phyloP scores from a whole-genome alignment of 1,284 basidiomycete genomes.

The Marasmius sp. region DNA sequence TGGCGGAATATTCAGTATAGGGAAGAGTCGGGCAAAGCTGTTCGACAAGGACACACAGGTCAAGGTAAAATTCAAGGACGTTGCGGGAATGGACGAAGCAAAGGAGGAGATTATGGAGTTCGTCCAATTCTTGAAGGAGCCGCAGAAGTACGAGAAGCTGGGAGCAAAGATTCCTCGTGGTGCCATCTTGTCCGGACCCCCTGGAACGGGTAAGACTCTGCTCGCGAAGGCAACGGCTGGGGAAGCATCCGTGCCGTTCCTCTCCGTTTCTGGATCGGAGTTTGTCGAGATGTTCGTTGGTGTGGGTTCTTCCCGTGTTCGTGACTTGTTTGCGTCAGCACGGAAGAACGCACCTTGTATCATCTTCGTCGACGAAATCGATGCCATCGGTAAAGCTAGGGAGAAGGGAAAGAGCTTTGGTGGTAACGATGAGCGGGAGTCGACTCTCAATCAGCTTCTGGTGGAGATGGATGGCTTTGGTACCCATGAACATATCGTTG shows the following conservation, averaged over 20 bases:
- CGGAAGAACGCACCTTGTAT: slow-evolving; percentile 99
- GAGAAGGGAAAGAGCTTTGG: slow-evolving; percentile 88
- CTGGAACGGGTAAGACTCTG: slow-evolving; percentile 98
- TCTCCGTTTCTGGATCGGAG: slow-evolving; percentile 97
- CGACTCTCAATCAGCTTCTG: slow-evolving; percentile 95
- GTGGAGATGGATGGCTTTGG: slow-evolving; percentile 99
- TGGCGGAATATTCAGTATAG: slow-evolving; percentile 96
- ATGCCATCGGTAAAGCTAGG: slow-evolving; percentile 96
- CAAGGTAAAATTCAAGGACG: slow-evolving; percentile 91
- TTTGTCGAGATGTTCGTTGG: slow-evolving; percentile 99
- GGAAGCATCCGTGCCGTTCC: slow-evolving; percentile 96
- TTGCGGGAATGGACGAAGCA: slow-evolving; percentile 99
- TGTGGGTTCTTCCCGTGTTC: slow-evolving; percentile 95
- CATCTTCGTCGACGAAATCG: slow-evolving; percentile 97
- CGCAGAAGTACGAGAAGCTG: slow-evolving; percentile 90
- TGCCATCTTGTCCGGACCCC: slow-evolving; percentile 96
- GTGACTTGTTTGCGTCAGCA: slow-evolving; percentile 95
- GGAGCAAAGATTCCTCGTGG: slow-evolving; percentile 99
- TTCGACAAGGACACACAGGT: slow-evolving; percentile 98
- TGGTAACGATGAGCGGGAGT: slow-evolving; percentile 98
- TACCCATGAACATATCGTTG: slow-evolving; percentile 94
- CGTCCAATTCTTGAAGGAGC: slow-evolving; percentile 98
- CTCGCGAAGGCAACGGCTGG: slow-evolving; percentile 98
- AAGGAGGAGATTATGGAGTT: slow-evolving; percentile 99
- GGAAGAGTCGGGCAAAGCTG: slow-evolving; percentile 92